phyloP scores from a whole-genome alignment of 441 rosid genomes.

The Brassica balearica region DNA sequence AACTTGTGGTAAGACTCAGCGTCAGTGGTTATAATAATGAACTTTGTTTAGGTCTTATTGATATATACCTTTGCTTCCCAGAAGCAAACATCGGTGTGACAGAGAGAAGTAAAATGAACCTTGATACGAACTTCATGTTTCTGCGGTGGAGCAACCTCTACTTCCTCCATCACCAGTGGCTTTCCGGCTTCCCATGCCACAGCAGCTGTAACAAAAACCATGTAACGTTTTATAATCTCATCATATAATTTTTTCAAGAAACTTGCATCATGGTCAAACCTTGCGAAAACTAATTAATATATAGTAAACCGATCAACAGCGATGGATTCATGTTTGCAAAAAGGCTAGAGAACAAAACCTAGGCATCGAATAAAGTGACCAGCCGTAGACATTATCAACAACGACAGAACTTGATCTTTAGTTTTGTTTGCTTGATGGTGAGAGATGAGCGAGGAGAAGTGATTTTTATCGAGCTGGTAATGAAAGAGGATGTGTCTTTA shows the following conservation, averaged over 20 bases:
- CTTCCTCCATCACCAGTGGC: constrained; percentile 73
- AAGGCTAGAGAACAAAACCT: constrained; percentile 43
- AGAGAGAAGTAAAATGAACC: constrained; percentile 68
- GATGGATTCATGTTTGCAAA: no score
- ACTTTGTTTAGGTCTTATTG: background rate
- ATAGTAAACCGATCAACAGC: no score
- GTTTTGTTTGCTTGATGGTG: constrained; percentile 17
- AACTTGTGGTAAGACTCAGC: background rate
- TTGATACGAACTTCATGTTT: constrained; percentile 69
- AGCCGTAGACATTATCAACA: constrained; percentile 50
- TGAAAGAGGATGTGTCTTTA: background rate
- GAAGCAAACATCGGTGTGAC: constrained; percentile 84
- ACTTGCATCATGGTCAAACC: no score
- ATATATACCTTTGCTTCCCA: constrained; percentile 79
- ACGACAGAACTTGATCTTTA: background rate
- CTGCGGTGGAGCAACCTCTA: constrained; percentile 80
- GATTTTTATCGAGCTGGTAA: constrained; percentile 5
- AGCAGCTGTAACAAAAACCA: constrained; percentile 53
- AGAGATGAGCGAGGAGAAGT: background rate
- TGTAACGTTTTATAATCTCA: background rate
- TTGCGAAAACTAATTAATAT: no score
- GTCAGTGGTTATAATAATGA: constrained; percentile 13
- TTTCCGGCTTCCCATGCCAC: constrained; percentile 91
- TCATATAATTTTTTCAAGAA: no score
- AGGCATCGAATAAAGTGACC: constrained; percentile 74